Base-by-base conservation (phyloP, 2,329 filamentous ascomycete species). In the Botrytis byssoidea region DNA sequence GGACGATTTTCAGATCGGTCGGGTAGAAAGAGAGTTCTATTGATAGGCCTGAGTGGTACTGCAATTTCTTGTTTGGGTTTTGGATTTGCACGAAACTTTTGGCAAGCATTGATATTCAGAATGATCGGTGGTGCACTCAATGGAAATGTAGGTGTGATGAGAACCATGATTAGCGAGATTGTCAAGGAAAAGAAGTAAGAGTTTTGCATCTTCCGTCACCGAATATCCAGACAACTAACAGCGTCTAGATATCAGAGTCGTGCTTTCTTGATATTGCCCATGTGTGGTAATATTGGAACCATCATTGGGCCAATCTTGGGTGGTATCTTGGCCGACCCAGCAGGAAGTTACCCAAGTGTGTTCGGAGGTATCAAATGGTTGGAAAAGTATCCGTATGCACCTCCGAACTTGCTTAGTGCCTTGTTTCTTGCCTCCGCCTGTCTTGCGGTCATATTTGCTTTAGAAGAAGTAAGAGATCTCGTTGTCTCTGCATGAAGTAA, bases 61-160 rank as follows among this genome's bases (percentile, higher is more conserved):
- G 86, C 86, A 76, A 80, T 92, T 12, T 89, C 90, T 4, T 89
- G 88, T 73, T 79, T 93, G 32, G 91, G 91, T 0, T 92, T 93
- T 79, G 92, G 91, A 0, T 91, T 93, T 77, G 89, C 89, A 4
- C 85, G 83, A 29, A 89, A 84, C 14, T 92, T 93, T 77, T 83
- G 81, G 4, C 88, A 89, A 1, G 85, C 91, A 18, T 80, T 89
- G 46, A 90, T 90, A 79, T 85, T 83, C 78, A 83, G 91, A 10
- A 86, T 85, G 42, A 76, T 93, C 10, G 90, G 89, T 1, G 92
- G 92, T 0, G 83, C 88, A 18, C 81, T 93, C 67, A 93, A 93
- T 80, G 92, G 91, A 2, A 94, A 93, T 79, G 87, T 93, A 2
- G 91, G 91, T 0, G 90, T 93, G 4, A 91, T 93, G 89, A 84